Base-by-base conservation (phyloP, 441 rosid species). In the Eutrema salsugineum region DNA sequence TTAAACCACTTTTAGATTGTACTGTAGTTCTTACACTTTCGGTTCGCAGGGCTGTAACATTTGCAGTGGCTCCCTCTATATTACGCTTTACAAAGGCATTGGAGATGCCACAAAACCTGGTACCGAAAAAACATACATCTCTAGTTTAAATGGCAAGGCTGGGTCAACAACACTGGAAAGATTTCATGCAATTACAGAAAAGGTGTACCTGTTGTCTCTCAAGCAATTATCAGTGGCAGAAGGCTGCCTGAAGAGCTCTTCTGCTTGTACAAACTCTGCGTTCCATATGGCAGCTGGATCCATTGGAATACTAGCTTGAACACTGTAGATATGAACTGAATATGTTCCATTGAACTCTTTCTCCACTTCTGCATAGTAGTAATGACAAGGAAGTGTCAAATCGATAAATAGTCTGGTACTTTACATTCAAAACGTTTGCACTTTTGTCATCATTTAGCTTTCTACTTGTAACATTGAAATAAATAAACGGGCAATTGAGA, bases 221-320 rank as follows among this genome's bases (percentile, higher is more conserved):
- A 90, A 87, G 80, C 97, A 94, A 86, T 94, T 89, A 53, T 83
- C 85, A 51, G 63, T 33, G 5, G 73, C 40, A 28, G 79, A 68
- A 14, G 90, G 87, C 87, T 86, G 88, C 79, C 72, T 81, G 72
- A 84, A 90, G 43, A 94, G 91, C 73, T 88, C 93, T 80, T 90
- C 93, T 54, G 99, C 90, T 84, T 94, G 97, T 20, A 92, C 78
- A 84, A 83, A 92, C 85, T 94, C 99, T 53, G 82, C 33, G 79
- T 88, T 94, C 97, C 97, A 88, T 60, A 94, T 81, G 3, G 81
- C 87, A 44, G 93, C 91, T 53, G 91, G 81, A 77, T 94, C 99
- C 70, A 80, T 85, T 19, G 99, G 98, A 54, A 90, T 80, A 68
- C 85, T 82, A 75, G 86, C 79, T 85, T 92, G 99, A 70, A 94